A percentile compares a stretch with the other conserved stretches of the same genome.
These are phyloP conservation scores for Russula earlei DNA, from an alignment of 768 basidiomycete species.

Conservation along the genomic window DNA sequence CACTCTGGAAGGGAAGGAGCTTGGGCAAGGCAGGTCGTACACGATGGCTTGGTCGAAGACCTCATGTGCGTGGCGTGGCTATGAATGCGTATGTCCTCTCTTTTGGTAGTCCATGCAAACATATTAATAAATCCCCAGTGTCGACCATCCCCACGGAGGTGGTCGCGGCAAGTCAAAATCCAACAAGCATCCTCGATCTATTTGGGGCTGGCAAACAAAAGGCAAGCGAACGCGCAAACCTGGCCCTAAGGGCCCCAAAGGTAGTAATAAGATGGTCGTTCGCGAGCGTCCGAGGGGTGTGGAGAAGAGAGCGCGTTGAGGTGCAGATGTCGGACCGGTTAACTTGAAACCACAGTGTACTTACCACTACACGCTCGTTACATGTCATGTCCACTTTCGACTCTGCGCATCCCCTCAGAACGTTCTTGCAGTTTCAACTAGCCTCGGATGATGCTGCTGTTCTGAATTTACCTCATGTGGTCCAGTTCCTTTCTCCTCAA, in stretches of 20 bases:
- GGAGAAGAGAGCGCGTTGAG: slow-evolving; percentile 31
- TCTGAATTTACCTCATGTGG: slow-evolving; percentile 46
- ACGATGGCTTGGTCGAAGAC: slow-evolving; percentile 79
- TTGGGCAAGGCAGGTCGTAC: slow-evolving; percentile 89
- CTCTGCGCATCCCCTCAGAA: slow-evolving; percentile 42
- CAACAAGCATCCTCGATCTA: slow-evolving; percentile 85
- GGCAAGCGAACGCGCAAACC: slow-evolving; percentile 90
- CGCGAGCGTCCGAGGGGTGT: slow-evolving; percentile 75
- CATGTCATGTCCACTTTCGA: slow-evolving; percentile 8
- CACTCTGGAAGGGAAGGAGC: slow-evolving; percentile 73
- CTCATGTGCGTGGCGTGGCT: slow-evolving; percentile 86
- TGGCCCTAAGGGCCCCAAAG: slow-evolving; percentile 83
- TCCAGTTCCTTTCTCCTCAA: slow-evolving; percentile 44
- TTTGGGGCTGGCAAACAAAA: slow-evolving; percentile 90
- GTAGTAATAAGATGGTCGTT: slow-evolving; percentile 84
- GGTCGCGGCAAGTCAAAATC: slow-evolving; percentile 97
- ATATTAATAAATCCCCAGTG: slow-evolving; percentile 33
- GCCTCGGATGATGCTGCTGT: slow-evolving; percentile 58
- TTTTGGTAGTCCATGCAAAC: not conserved
- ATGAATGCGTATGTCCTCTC: slow-evolving; percentile 74
- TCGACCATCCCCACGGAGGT: slow-evolving; percentile 93
- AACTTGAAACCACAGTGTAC: not conserved
- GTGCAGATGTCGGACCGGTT: slow-evolving; percentile 1
- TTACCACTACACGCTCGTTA: not conserved
- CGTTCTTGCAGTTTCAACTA: slow-evolving; percentile 60